A percentile compares a stretch with the other conserved stretches of the same genome.
Evolutionary conservation across 2,329 filamentous ascomycete genomes (phyloP).

Genomic region (Hirsutella rhossiliensis): DNA sequence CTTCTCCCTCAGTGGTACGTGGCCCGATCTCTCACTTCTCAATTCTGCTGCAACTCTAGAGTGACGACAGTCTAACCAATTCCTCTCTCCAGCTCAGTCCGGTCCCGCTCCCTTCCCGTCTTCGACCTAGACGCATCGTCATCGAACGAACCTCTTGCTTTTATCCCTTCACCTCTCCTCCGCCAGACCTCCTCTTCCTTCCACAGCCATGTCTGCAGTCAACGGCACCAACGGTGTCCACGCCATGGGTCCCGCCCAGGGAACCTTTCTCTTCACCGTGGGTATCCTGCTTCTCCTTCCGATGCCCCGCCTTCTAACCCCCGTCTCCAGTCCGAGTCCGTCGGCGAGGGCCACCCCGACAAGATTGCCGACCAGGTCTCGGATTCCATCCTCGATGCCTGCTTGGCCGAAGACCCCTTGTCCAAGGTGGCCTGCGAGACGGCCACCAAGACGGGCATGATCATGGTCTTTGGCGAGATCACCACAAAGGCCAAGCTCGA

Average conservation of each 20-base stretch:
- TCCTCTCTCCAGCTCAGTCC: background rate
- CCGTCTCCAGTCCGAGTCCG: slow-evolving; percentile 60
- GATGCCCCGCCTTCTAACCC: slow-evolving; percentile 11
- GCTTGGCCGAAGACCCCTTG: slow-evolving; percentile 83
- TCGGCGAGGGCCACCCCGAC: slow-evolving; percentile 85
- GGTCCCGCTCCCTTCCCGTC: background rate
- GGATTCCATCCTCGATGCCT: slow-evolving; percentile 97
- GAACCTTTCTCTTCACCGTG: slow-evolving; percentile 77
- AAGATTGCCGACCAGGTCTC: slow-evolving; percentile 99
- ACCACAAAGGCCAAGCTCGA: slow-evolving; percentile 91
- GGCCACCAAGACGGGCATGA: slow-evolving; percentile 98
- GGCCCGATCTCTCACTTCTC: background rate
- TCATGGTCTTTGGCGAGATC: slow-evolving; percentile 99
- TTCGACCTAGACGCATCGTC: background rate
- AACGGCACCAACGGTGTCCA: slow-evolving; percentile 33
- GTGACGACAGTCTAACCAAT: background rate
- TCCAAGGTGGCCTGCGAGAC: slow-evolving; percentile 99
- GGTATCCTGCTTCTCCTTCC: slow-evolving; percentile 9
- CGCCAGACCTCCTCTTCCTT: slow-evolving; percentile 5
- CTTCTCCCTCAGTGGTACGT: background rate
- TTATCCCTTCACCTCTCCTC: slow-evolving; percentile 7
- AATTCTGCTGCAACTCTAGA: background rate
- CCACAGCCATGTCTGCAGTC: slow-evolving; percentile 42
- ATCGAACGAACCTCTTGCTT: background rate
- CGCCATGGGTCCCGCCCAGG: slow-evolving; percentile 25